These are phyloP conservation scores for Hypoxylon crocopeplum DNA, from an alignment of 495 filamentous ascomycete genomes.

Conservation along the genomic window DNA sequence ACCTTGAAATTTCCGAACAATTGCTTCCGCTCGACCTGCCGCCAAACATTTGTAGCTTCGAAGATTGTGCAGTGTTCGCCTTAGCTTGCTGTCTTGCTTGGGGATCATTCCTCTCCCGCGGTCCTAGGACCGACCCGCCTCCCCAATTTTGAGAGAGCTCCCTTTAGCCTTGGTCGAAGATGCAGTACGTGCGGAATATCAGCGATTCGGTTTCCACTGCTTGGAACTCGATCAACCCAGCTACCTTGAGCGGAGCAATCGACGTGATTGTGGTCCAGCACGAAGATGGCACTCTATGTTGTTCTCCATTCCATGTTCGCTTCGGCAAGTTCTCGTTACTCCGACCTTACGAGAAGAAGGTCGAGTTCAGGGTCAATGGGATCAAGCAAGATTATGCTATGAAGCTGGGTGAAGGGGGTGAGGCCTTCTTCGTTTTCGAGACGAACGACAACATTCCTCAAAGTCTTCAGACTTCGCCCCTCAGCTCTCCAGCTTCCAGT, in stretches of 20 bases:
- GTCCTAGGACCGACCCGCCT: constrained; percentile 19
- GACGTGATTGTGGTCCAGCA: constrained; percentile 99
- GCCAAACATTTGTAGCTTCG: neutral
- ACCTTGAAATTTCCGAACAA: constrained; percentile 1
- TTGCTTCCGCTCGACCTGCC: neutral
- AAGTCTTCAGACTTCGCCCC: constrained; percentile 89
- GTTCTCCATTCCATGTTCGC: constrained; percentile 97
- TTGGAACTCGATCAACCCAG: constrained; percentile 99
- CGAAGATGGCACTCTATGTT: constrained; percentile 85
- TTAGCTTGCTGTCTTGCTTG: constrained; percentile 6
- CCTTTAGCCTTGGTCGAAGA: constrained; percentile 43
- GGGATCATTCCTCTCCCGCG: constrained; percentile 6
- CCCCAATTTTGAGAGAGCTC: neutral
- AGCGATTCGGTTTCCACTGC: constrained; percentile 96
- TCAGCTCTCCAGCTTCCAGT: constrained; percentile 85
- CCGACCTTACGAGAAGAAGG: constrained; percentile 98
- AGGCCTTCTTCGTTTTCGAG: constrained; percentile 99
- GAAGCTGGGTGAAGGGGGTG: constrained; percentile 97
- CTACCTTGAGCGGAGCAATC: constrained; percentile 95
- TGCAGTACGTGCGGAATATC: constrained; percentile 98
- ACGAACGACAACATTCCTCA: constrained; percentile 87
- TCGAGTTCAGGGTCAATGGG: constrained; percentile 96
- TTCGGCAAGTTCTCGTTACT: constrained; percentile 98
- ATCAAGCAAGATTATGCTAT: constrained; percentile 91
- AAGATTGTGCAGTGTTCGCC: neutral